Evolutionary conservation across 192 early-diverging fungal genomes (phyloP).

Genomic region (Obelidium mucronatum): DNA sequence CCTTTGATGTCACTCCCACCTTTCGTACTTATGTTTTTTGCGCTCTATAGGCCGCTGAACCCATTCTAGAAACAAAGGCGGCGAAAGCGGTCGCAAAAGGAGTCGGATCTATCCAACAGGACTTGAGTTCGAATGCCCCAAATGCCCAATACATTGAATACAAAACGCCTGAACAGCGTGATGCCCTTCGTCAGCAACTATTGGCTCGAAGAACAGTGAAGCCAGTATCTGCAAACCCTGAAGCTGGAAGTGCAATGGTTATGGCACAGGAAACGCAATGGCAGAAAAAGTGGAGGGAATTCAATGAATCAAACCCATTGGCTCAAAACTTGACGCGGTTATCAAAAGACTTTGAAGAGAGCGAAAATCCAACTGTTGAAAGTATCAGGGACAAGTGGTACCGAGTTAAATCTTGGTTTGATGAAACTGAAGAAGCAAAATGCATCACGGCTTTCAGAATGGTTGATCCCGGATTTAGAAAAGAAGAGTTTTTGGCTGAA

Average conservation of each 20-base stretch:
- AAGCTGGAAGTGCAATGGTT: slow-evolving; percentile 46
- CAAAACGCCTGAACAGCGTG: slow-evolving; percentile 52
- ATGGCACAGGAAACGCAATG: slow-evolving; percentile 26
- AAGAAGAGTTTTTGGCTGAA: slow-evolving; percentile 90
- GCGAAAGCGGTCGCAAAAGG: slow-evolving; percentile 57
- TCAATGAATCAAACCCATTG: slow-evolving; percentile 87
- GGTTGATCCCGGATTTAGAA: slow-evolving; percentile 86
- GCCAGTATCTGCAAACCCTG: slow-evolving; percentile 49
- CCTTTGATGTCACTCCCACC: neutral
- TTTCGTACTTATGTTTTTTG: neutral
- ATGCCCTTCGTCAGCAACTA: slow-evolving; percentile 37
- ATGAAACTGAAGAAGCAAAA: slow-evolving; percentile 93
- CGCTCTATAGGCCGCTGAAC: slow-evolving; percentile 56
- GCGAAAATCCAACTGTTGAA: slow-evolving; percentile 87
- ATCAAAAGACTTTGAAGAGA: slow-evolving; percentile 84
- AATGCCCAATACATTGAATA: slow-evolving; percentile 51
- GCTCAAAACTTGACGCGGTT: slow-evolving; percentile 85
- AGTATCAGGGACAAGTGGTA: slow-evolving; percentile 77
- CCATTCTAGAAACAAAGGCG: slow-evolving; percentile 59
- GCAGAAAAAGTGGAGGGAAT: slow-evolving; percentile 77
- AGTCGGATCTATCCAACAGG: slow-evolving; percentile 49
- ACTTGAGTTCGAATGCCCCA: slow-evolving; percentile 39
- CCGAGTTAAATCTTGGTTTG: slow-evolving; percentile 69
- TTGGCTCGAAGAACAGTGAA: slow-evolving; percentile 20
- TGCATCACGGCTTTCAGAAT: slow-evolving; percentile 84